phyloP scores from a whole-genome alignment of 257 asterid species.

The Scutellaria barbata region DNA sequence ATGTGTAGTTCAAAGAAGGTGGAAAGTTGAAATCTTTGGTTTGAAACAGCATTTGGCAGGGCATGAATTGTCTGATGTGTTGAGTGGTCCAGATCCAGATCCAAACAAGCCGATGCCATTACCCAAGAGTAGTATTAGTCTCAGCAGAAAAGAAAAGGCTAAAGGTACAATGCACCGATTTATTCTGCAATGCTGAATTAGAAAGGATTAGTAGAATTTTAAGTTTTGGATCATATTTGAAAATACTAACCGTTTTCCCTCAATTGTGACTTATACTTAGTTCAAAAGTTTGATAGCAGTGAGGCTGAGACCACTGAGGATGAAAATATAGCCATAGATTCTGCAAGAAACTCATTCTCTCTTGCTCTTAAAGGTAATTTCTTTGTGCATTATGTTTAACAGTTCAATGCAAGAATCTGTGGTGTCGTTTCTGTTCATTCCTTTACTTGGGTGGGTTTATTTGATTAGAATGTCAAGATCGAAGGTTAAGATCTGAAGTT shows the following conservation, averaged over 20 bases:
- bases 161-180: slow-evolving; percentile 59
- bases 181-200: slow-evolving; percentile 23
- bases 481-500: slow-evolving; percentile 65
- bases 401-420: background rate
- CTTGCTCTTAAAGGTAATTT: slow-evolving; percentile 83
- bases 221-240: slow-evolving; percentile 15
- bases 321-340: slow-evolving; percentile 58
- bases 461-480: slow-evolving; percentile 79
- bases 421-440: slow-evolving; percentile 15
- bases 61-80: slow-evolving; percentile 64
- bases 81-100: slow-evolving; percentile 86
- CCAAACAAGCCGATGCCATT: slow-evolving; percentile 54
- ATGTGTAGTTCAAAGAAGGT: slow-evolving; percentile 41
- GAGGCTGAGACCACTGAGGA: slow-evolving; percentile 84
- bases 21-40: slow-evolving; percentile 60
- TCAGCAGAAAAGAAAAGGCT: slow-evolving; percentile 64
- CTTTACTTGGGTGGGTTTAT: background rate
- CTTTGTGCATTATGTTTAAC: slow-evolving; percentile 1
- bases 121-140: slow-evolving; percentile 54
- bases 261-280: slow-evolving; percentile 41
- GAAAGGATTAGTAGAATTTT: slow-evolving; percentile 3
- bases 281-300: slow-evolving; percentile 61
- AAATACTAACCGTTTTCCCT: slow-evolving; percentile 33
- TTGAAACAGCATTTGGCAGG: slow-evolving; percentile 88
- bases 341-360: slow-evolving; percentile 89